Evolutionary conservation across 2,329 filamentous ascomycete genomes (phyloP).

Genomic region (Gaeumannomyces sp.): DNA sequence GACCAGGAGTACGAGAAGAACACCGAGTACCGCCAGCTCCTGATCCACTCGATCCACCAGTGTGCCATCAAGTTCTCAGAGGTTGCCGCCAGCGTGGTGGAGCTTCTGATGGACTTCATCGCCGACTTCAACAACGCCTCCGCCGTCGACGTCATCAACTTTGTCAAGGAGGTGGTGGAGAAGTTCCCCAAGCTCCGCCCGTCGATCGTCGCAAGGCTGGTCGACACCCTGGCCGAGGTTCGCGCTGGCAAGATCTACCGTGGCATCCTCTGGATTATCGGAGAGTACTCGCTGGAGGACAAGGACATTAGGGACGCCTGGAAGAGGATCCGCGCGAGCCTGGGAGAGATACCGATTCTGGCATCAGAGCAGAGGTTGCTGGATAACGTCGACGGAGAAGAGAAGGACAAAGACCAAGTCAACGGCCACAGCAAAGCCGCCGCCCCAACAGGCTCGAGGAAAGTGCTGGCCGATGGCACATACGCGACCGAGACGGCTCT

Average conservation of each 20-base stretch:
- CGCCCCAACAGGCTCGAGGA: slow-evolving; percentile 76
- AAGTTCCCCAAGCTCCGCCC: slow-evolving; percentile 88
- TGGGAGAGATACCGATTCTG: slow-evolving; percentile 95
- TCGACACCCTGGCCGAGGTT: slow-evolving; percentile 86
- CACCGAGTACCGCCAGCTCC: slow-evolving; percentile 84
- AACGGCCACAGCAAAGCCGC: slow-evolving; percentile 75
- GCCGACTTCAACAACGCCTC: slow-evolving; percentile 96
- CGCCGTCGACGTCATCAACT: slow-evolving; percentile 94
- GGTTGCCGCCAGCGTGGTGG: slow-evolving; percentile 92
- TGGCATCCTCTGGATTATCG: slow-evolving; percentile 94
- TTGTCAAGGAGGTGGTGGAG: slow-evolving; percentile 98
- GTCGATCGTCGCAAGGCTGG: slow-evolving; percentile 81
- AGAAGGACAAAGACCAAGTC: slow-evolving; percentile 56
- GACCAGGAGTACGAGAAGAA: slow-evolving; percentile 99
- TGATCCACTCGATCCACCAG: slow-evolving; percentile 96
- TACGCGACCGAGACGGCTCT: slow-evolving; percentile 96
- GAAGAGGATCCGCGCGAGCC: slow-evolving; percentile 88
- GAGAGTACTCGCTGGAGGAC: slow-evolving; percentile 92
- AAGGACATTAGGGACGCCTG: slow-evolving; percentile 93
- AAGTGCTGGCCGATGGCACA: slow-evolving; percentile 91
- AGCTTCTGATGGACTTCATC: slow-evolving; percentile 97
- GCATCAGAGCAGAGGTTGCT: slow-evolving; percentile 89
- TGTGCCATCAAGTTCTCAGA: slow-evolving; percentile 99
- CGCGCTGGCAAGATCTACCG: slow-evolving; percentile 96
- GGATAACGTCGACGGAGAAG: slow-evolving; percentile 72